Evolutionary conservation across 768 basidiomycete genomes (phyloP).

Genomic region (Suillus brevipes): DNA sequence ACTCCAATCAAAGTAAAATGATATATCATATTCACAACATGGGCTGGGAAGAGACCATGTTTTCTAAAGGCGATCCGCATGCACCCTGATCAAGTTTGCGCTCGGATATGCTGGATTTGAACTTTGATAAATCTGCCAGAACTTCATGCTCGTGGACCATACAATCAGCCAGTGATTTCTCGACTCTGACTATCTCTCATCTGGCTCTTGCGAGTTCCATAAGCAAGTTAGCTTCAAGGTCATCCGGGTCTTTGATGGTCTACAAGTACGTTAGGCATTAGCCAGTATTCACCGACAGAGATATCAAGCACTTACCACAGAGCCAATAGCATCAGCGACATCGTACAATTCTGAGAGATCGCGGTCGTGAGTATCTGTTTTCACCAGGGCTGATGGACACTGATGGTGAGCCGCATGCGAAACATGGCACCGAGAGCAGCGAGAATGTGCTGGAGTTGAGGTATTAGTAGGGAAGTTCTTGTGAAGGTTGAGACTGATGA

Average conservation of each 20-base stretch:
- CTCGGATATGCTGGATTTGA: background rate
- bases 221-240: background rate
- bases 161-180: background rate
- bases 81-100: background rate
- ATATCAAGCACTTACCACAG: too few relatives aligned
- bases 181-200: background rate
- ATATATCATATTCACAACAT: background rate
- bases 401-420: too few relatives aligned
- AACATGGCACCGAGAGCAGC: too few relatives aligned
- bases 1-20: background rate
- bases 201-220: background rate
- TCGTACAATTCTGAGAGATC: too few relatives aligned
- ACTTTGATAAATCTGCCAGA: background rate
- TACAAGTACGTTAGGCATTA: too few relatives aligned
- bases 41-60: background rate
- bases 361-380: too few relatives aligned
- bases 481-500: too few relatives aligned
- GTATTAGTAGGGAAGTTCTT: too few relatives aligned
- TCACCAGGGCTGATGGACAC: too few relatives aligned
- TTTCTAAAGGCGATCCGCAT: background rate
- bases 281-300: too few relatives aligned
- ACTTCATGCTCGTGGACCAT: background rate
- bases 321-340: too few relatives aligned
- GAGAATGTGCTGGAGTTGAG: too few relatives aligned
- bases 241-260: accelerated